Base-by-base conservation (phyloP, 441 rosid genomes). In the Erodium trifolium region DNA sequence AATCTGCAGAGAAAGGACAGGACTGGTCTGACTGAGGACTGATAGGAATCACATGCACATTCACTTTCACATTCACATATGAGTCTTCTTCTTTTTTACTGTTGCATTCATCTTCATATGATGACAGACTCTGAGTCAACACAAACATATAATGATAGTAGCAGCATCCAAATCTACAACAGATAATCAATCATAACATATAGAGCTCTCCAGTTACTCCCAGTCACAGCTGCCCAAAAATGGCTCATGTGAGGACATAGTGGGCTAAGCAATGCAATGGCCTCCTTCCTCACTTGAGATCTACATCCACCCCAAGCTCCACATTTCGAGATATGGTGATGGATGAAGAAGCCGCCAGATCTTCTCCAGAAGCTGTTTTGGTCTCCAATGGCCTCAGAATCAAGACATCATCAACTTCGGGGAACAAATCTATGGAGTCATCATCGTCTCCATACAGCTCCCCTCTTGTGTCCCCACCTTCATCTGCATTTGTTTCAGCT, bases 401-500 rank as follows among this genome's bases (percentile, higher is more conserved):
- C 79, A 87, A 79, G 84, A 87, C 85, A 74, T 69, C 86, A 70
- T 78, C 79, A 77, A 77, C 70, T 70, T 19, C 81, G 76, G 72
- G 71, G 79, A 82, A 23, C 27, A 23, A 23, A 23, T 23, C 27
- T 23, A 23, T 23, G 2, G 27, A 23, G n/a, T n/a, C n/a, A n/a
- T n/a, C 78, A 62, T 71, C 89, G n/a, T 84, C 84, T 39, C 73
- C 84, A 29, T 85, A 77, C 72, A 78, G 76, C 85, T 89, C 94
- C 45, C 96, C 94, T 19, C 87, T 88, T 45, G 80, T 86, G 73
- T 93, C 96, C 59, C 98, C 96, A 41, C 90, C 97, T 29, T 93
- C 98, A 49, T 93, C 97, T n/a, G 97, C 96, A 71, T 90, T 93
- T 75, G 96, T 91, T 73, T 93, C 98, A 9, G 96, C 98, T 73